Percentiles rank a stretch among this genome's conserved stretches.
These are phyloP conservation scores for Wickerhamiella qilinensis DNA, from an alignment of 805 yeast species.

Conservation along the genomic window DNA sequence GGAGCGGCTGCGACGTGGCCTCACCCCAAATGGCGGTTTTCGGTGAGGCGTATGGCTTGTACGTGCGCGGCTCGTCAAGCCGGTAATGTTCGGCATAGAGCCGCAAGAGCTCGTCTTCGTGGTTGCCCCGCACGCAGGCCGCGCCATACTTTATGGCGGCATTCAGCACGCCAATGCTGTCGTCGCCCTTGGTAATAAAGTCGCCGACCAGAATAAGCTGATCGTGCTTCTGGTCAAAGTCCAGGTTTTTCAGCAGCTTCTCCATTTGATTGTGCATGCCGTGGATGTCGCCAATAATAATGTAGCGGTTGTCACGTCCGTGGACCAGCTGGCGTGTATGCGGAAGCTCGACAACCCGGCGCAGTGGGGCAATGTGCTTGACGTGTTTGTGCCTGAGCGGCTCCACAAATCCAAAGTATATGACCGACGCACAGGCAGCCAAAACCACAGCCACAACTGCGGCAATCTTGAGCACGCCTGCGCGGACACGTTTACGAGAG, in stretches of 20 bases:
- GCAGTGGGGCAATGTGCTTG: conserved; percentile 10
- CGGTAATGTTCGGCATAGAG: conserved; percentile 48
- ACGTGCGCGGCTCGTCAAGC: conserved; percentile 19
- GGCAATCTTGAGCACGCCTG: neutral
- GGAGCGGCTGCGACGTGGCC: conserved; percentile 9
- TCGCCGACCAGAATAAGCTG: conserved; percentile 66
- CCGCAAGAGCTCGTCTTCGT: conserved; percentile 57
- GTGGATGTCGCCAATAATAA: conserved; percentile 78
- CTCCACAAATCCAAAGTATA: neutral
- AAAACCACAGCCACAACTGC: neutral
- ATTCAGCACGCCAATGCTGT: conserved; percentile 53
- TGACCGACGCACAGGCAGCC: neutral
- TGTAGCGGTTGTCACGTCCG: conserved; percentile 26
- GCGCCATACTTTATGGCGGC: conserved; percentile 42
- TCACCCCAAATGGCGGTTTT: conserved; percentile 10
- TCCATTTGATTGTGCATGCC: conserved; percentile 49
- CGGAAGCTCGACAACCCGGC: conserved; percentile 13
- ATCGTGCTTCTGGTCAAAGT: conserved; percentile 29
- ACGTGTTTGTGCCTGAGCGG: neutral
- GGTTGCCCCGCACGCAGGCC: conserved; percentile 76
- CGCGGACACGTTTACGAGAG: neutral
- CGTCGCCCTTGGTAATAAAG: conserved; percentile 70
- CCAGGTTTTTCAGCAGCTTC: conserved; percentile 35
- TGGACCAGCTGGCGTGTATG: conserved; percentile 7
- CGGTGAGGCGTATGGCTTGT: conserved; percentile 14